Percentiles rank a stretch among this genome's conserved stretches.
Conservation (phyloP, 2,329 filamentous ascomycete species). For the Xylaria sp. region DNA sequence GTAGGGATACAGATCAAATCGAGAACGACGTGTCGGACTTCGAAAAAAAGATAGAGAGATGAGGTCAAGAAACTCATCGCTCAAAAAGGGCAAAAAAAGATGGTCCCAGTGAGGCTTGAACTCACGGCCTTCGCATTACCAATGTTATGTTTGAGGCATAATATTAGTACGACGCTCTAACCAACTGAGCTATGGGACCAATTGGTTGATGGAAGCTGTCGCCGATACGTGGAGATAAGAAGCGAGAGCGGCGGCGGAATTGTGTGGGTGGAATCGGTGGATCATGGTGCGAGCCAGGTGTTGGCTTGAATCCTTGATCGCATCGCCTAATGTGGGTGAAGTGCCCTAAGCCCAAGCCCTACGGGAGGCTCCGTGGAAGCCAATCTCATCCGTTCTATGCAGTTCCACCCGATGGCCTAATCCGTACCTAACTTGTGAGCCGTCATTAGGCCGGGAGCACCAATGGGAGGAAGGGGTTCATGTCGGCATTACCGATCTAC, state of each 20-base stretch:
- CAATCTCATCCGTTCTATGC: background rate
- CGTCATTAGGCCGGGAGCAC: no score
- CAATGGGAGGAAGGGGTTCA: no score
- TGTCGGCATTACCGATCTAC: no score
- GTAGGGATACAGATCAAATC: background rate
- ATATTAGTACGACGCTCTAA: constrained; percentile 3
- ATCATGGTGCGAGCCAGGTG: background rate
- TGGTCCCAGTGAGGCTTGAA: constrained; percentile 3
- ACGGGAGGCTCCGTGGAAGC: background rate
- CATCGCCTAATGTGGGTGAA: no score
- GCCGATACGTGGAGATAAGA: background rate
- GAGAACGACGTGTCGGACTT: background rate
- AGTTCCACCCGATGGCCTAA: background rate
- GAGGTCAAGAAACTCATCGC: no score
- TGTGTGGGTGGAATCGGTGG: background rate
- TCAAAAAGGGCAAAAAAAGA: background rate
- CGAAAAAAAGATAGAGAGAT: background rate
- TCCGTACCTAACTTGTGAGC: background rate
- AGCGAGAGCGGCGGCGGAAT: background rate
- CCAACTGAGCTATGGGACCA: constrained; percentile 3
- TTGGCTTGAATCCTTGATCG: background rate
- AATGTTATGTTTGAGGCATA: background rate
- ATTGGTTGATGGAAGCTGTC: background rate
- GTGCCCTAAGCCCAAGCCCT: background rate
- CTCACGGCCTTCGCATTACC: constrained; percentile 1